These are phyloP conservation scores for Solanum pimpinellifolium DNA, from an alignment of 257 asterid species.

Conservation along the genomic window DNA sequence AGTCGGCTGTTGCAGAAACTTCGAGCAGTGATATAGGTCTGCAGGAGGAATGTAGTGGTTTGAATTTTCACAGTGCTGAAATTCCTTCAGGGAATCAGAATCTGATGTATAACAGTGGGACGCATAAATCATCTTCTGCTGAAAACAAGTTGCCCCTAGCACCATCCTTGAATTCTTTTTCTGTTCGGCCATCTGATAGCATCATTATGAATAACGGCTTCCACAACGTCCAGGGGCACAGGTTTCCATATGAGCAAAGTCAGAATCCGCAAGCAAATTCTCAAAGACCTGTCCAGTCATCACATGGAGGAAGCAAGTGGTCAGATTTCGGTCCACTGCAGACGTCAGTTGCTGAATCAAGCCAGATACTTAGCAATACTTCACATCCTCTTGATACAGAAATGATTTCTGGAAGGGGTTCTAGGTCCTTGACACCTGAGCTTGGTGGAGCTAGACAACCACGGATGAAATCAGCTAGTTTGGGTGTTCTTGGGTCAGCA, in stretches of 20 bases:
- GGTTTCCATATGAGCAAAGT: constrained; percentile 19
- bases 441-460: constrained; percentile 25
- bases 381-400: constrained; percentile 33
- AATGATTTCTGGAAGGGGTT: constrained; percentile 8
- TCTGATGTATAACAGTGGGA: neutral
- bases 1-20: constrained; percentile 71
- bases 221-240: constrained; percentile 25
- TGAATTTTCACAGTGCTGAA: constrained; percentile 27
- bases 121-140: neutral
- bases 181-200: constrained; percentile 12
- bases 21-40: constrained; percentile 35
- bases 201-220: constrained; percentile 15
- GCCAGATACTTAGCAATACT: constrained; percentile 26
- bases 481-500: constrained; percentile 38
- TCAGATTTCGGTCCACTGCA: constrained; percentile 18
- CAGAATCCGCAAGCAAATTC: constrained; percentile 18
- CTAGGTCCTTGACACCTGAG: constrained; percentile 25
- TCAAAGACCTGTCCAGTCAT: constrained; percentile 22
- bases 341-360: constrained; percentile 30
- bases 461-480: constrained; percentile 27
- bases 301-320: constrained; percentile 37
- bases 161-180: constrained; percentile 27
- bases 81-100: neutral
- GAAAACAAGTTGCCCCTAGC: constrained; percentile 10
- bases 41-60: constrained; percentile 68